Evolutionary conservation across 495 filamentous ascomycete genomes (phyloP), one percentile per base, ranked within the genome.

Genomic region (Neurospora terricola): DNA sequence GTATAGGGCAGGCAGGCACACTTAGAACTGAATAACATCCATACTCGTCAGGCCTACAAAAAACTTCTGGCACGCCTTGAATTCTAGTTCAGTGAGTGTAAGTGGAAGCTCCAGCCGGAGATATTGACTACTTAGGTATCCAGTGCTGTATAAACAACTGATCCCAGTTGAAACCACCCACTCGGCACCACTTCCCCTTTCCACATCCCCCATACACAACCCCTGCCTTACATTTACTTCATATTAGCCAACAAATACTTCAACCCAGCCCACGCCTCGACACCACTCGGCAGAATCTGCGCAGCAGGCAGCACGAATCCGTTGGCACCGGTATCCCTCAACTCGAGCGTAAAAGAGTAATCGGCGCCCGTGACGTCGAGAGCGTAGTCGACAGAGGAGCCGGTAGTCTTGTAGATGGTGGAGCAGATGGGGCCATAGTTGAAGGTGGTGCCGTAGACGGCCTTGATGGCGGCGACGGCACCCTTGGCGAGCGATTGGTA

Each of bases 341-440:
- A 78, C 84, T 90, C 88, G 23, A 84, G 80, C 0, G 89, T 88
- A 76, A 86, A 90, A 18, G 83, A 82, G 36, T 84, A 89, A 73
- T 87, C 84, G 7, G 86, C 83, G 40, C 82, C 80, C 27, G 78
- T 82, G 1, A 87, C 84, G 42, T 87, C 87, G 21, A 82, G 82
- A 39, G 86, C 76, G 45, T 90, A 90, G 74, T 91, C 89, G 12
- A 86, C 81, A 30, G 82, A 84, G 73, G 79, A 79, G 4, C 89
- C 89, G 4, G 86, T 87, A 0, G 86, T 86, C 70, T 86, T 78
- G 76, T 91, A 91, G 73, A 90, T 81, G n/a, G 88, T 89, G 8
- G 78, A 72, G 79, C 89, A 90, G 66, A 85, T 86, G 6, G 87
- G 86, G 2, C 89, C 89, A 74, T 84, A 87, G 4, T 75, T 78